A percentile compares a stretch with the other conserved stretches of the same genome.
Conservation (phyloP, 2,329 filamentous ascomycete species). For the Penicillium sp. region DNA sequence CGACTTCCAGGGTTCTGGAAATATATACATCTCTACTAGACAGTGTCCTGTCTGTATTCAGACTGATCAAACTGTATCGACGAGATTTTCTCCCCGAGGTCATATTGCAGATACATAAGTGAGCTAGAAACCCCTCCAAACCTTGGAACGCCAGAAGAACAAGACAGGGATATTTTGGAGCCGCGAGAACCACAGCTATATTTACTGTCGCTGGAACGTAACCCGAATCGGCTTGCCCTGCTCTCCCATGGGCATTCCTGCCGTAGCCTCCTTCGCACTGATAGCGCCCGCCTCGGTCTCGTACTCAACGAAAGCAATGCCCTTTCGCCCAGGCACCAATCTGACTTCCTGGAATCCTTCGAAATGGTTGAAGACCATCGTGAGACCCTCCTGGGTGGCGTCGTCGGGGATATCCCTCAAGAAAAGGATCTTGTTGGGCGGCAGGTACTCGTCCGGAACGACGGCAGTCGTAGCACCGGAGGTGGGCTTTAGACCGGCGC, state of each 20-base stretch:
- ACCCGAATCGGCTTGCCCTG: slow-evolving; percentile 80
- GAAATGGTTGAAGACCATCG: slow-evolving; percentile 77
- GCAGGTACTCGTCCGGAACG: slow-evolving; percentile 95
- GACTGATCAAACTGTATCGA: background rate
- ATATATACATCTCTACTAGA: slow-evolving; percentile 9
- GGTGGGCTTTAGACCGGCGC: slow-evolving; percentile 71
- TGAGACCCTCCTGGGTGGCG: slow-evolving; percentile 74
- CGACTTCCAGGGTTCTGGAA: background rate
- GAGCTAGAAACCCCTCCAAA: slow-evolving; percentile 20
- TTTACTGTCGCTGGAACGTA: slow-evolving; percentile 79
- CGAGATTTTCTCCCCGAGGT: slow-evolving; percentile 7
- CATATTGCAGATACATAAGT: slow-evolving; percentile 13
- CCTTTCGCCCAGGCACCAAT: slow-evolving; percentile 75
- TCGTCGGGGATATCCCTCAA: slow-evolving; percentile 87
- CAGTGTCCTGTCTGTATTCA: background rate
- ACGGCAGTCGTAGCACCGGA: slow-evolving; percentile 63
- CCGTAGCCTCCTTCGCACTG: slow-evolving; percentile 86
- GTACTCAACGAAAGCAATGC: slow-evolving; percentile 96
- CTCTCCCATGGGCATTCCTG: slow-evolving; percentile 73
- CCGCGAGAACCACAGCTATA: slow-evolving; percentile 12
- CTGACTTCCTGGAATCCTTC: slow-evolving; percentile 93
- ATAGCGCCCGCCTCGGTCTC: slow-evolving; percentile 85
- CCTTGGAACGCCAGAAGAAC: slow-evolving; percentile 27
- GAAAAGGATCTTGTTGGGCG: slow-evolving; percentile 95
- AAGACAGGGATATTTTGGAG: slow-evolving; percentile 17